Conservation (phyloP, 176 grass and related monocot species). For the Rhynchospora pubera region DNA sequence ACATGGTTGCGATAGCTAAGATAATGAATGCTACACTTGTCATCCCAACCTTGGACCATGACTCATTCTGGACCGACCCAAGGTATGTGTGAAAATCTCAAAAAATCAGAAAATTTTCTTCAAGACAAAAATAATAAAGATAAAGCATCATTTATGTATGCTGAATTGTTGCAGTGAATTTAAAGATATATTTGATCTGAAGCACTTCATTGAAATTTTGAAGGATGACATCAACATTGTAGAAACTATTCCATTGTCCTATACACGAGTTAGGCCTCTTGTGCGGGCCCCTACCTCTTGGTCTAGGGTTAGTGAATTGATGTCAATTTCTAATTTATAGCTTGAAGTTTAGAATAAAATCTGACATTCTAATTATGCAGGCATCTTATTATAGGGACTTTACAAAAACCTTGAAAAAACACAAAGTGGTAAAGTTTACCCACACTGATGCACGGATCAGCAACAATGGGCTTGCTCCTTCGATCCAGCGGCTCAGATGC, state of each 20-base stretch:
- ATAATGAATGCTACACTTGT: conserved; percentile 79
- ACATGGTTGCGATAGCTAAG: conserved; percentile 92
- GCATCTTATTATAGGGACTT: conserved; percentile 86
- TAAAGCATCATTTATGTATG: neutral
- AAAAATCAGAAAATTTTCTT: conserved; percentile 22
- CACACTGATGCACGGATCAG: conserved; percentile 75
- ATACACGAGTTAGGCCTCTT: conserved; percentile 43
- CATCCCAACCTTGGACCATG: conserved; percentile 68
- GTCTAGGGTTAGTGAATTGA: conserved; percentile 52
- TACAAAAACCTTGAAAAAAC: conserved; percentile 51
- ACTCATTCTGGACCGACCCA: conserved; percentile 87
- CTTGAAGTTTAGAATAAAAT: neutral
- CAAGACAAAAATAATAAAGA: conserved; percentile 15
- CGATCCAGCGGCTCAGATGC: conserved; percentile 73
- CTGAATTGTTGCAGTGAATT: conserved; percentile 53
- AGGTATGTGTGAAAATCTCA: conserved; percentile 35
- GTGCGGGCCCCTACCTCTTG: conserved; percentile 64
- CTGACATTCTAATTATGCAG: conserved; percentile 26
- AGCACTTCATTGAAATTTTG: conserved; percentile 68
- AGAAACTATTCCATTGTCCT: conserved; percentile 54
- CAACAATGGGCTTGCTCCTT: conserved; percentile 84
- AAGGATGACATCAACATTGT: conserved; percentile 61
- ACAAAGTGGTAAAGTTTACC: conserved; percentile 73
- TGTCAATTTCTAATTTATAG: neutral
- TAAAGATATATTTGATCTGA: conserved; percentile 83